Percentiles rank a stretch among this genome's conserved stretches.
Evolutionary conservation across 2,329 filamentous ascomycete genomes (phyloP).

Genomic region (Phaeomoniella chlamydospora): DNA sequence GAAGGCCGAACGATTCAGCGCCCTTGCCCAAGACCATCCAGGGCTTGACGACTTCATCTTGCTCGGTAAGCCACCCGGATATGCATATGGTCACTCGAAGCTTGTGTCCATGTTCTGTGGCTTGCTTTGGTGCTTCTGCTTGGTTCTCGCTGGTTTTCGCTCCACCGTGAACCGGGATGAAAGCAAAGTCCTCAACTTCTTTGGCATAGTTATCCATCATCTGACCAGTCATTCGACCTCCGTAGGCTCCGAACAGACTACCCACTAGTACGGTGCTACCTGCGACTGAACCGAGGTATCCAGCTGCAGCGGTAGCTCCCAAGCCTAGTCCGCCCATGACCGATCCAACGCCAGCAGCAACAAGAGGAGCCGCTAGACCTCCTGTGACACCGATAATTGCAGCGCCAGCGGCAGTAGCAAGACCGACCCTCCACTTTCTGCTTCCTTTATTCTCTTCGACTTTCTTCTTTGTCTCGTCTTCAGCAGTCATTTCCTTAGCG

Average conservation of each 20-base stretch:
- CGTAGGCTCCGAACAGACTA: constrained; percentile 82
- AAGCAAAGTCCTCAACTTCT: constrained; percentile 79
- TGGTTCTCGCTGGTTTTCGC: constrained; percentile 29
- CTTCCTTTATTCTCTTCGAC: constrained; percentile 50
- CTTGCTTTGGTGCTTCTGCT: constrained; percentile 25
- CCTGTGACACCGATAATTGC: constrained; percentile 73
- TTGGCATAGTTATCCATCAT: constrained; percentile 80
- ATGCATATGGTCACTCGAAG: constrained; percentile 73
- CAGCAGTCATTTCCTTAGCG: constrained; percentile 62
- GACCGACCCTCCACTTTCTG: constrained; percentile 66
- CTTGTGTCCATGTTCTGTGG: constrained; percentile 36
- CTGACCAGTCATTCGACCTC: constrained; percentile 64
- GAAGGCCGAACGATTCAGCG: constrained; percentile 67
- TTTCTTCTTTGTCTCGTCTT: constrained; percentile 61
- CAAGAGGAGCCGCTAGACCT: constrained; percentile 61
- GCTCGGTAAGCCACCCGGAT: constrained; percentile 63
- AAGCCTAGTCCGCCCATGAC: constrained; percentile 66
- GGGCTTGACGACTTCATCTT: constrained; percentile 57
- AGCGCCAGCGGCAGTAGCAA: constrained; percentile 78
- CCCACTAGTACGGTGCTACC: constrained; percentile 70
- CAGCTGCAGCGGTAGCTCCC: constrained; percentile 57
- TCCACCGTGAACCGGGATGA: constrained; percentile 55
- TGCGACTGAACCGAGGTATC: constrained; percentile 65
- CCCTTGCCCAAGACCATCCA: constrained; percentile 64
- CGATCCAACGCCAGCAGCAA: constrained; percentile 64